Evolutionary conservation across 306 rosid genomes (phyloP).

Genomic region (Medicago lupulina): DNA sequence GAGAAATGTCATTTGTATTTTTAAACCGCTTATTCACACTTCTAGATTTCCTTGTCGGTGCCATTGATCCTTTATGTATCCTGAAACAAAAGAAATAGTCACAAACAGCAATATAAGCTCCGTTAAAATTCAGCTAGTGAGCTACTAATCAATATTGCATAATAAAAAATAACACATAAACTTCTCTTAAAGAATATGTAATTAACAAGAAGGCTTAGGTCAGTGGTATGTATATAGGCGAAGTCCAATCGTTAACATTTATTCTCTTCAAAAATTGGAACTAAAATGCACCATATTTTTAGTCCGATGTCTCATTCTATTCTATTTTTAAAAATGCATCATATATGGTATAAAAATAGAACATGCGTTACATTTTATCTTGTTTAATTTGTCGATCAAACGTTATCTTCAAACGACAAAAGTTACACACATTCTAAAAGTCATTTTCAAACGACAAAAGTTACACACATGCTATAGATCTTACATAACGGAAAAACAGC

Average conservation of each 20-base stretch:
- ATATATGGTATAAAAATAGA: neutral
- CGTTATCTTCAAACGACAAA: neutral
- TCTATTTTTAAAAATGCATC: neutral
- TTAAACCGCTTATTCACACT: slow-evolving; percentile 57
- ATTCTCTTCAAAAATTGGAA: neutral
- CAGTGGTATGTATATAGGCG: no score
- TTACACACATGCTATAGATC: neutral
- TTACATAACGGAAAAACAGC: slow-evolving; percentile 12
- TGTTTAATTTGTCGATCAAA: neutral
- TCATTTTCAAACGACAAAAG: neutral
- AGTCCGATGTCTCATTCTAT: neutral
- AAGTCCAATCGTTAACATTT: neutral
- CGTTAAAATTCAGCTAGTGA: slow-evolving; percentile 14
- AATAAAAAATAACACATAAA: slow-evolving; percentile 6
- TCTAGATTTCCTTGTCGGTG: slow-evolving; percentile 68
- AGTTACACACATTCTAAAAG: neutral
- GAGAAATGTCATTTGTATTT: slow-evolving; percentile 56
- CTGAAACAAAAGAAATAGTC: slow-evolving; percentile 46
- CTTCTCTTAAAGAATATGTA: neutral
- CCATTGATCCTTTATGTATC: slow-evolving; percentile 54
- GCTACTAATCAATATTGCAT: slow-evolving; percentile 13
- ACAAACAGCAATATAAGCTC: slow-evolving; percentile 2
- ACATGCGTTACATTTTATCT: neutral
- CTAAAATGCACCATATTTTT: neutral
- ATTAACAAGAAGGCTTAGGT: neutral